These are phyloP conservation scores for Golubevia pallescens DNA, from an alignment of 1,284 basidiomycete genomes.

Conservation along the genomic window DNA sequence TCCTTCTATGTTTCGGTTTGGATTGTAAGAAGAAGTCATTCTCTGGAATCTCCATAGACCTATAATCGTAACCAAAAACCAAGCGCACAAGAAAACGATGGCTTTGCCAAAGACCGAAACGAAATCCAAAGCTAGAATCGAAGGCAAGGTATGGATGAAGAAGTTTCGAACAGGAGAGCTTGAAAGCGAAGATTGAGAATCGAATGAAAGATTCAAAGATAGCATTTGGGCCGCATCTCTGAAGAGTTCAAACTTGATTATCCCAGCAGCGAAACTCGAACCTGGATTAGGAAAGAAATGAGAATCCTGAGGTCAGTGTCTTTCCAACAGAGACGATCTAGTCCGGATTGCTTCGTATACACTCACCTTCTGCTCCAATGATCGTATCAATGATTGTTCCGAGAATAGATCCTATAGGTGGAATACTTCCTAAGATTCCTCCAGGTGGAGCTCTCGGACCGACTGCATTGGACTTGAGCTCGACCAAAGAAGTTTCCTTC, in stretches of 20 bases:
- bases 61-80: slow-evolving; percentile 28
- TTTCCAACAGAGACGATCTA: not conserved
- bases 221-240: slow-evolving; percentile 49
- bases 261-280: slow-evolving; percentile 37
- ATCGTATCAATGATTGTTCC: slow-evolving; percentile 47
- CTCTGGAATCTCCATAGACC: slow-evolving; percentile 32
- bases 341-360: not conserved
- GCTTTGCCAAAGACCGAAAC: slow-evolving; percentile 49
- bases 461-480: slow-evolving; percentile 56
- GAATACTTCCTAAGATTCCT: slow-evolving; percentile 26
- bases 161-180: slow-evolving; percentile 13
- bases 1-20: slow-evolving; percentile 43
- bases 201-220: slow-evolving; percentile 35
- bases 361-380: slow-evolving; percentile 40
- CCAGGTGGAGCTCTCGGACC: slow-evolving; percentile 46
- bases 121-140: slow-evolving; percentile 42
- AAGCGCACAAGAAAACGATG: slow-evolving; percentile 35
- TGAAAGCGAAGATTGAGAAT: not conserved
- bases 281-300: slow-evolving; percentile 9
- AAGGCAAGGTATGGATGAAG: slow-evolving; percentile 35
- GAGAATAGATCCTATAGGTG: slow-evolving; percentile 19
- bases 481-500: slow-evolving; percentile 32
- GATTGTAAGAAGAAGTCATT: slow-evolving; percentile 43
- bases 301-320: not conserved
- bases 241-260: slow-evolving; percentile 42